These are phyloP conservation scores for Neonectria faginata DNA, from an alignment of 2,329 filamentous ascomycete genomes.

Conservation along the genomic window DNA sequence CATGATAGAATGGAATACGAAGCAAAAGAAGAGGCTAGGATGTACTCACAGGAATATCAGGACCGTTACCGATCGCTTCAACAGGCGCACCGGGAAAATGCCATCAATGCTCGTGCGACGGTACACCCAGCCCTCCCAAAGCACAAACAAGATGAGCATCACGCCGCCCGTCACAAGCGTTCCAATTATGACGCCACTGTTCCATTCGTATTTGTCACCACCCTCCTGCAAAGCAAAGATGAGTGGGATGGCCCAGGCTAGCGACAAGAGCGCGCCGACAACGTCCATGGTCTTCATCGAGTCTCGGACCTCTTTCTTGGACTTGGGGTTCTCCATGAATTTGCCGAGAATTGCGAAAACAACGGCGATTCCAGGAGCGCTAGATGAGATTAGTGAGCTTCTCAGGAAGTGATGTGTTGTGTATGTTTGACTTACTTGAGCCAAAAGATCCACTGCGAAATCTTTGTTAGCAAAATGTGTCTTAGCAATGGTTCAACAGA, in stretches of 20 bases:
- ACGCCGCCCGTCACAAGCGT: slow-evolving; percentile 10
- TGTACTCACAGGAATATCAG: slow-evolving; percentile 8
- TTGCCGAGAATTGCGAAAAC: slow-evolving; percentile 16
- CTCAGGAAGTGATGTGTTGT: neutral
- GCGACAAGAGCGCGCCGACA: slow-evolving; percentile 13
- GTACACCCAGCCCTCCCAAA: slow-evolving; percentile 11
- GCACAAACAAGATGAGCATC: slow-evolving; percentile 9
- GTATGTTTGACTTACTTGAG: slow-evolving; percentile 1
- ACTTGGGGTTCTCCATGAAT: slow-evolving; percentile 17
- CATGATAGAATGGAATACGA: neutral
- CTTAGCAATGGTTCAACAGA: too few relatives aligned
- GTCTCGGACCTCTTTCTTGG: slow-evolving; percentile 1
- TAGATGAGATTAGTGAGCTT: neutral
- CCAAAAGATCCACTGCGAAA: slow-evolving; percentile 3
- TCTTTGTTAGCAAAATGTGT: too few relatives aligned
- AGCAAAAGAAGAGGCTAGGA: neutral
- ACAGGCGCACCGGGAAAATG: slow-evolving; percentile 9
- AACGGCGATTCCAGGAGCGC: slow-evolving; percentile 16
- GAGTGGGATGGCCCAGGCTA: slow-evolving; percentile 17
- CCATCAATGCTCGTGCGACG: neutral
- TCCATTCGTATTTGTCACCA: slow-evolving; percentile 15
- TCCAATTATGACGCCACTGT: slow-evolving; percentile 16
- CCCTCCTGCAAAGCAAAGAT: slow-evolving; percentile 18
- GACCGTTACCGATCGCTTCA: slow-evolving; percentile 3
- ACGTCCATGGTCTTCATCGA: slow-evolving; percentile 15